phyloP scores from a whole-genome alignment of 371 early-diverging fungal species.

The Haplosporangium sp. region DNA sequence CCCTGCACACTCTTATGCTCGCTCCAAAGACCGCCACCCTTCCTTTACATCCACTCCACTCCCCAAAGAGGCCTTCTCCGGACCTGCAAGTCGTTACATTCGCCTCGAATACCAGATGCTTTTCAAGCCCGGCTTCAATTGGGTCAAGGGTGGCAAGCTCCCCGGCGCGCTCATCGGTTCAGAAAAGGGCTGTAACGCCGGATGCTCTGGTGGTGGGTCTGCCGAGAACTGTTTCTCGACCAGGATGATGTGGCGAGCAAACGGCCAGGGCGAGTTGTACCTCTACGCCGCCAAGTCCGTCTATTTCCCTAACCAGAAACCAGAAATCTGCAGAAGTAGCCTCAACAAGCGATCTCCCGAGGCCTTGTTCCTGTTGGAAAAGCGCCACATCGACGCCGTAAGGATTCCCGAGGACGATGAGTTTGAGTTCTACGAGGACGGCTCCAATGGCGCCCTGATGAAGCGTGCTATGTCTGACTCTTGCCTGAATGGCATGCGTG shows the following conservation, averaged over 20 bases:
- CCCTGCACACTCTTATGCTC: constrained; percentile 24
- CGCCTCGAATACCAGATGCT: constrained; percentile 34
- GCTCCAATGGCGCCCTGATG: not conserved
- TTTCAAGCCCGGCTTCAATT: constrained; percentile 38
- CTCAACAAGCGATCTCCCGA: constrained; percentile 31
- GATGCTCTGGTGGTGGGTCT: constrained; percentile 68
- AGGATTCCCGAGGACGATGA: constrained; percentile 24
- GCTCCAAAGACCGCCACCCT: constrained; percentile 13
- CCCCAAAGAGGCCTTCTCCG: constrained; percentile 10
- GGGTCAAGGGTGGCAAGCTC: constrained; percentile 58
- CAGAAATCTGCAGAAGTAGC: constrained; percentile 18
- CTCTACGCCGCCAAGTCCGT: constrained; percentile 64
- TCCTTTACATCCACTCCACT: constrained; percentile 15
- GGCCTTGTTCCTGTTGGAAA: constrained; percentile 8
- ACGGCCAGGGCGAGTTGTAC: constrained; percentile 73
- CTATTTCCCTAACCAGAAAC: constrained; percentile 47
- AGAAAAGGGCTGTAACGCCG: constrained; percentile 53
- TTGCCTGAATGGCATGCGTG: constrained; percentile 58
- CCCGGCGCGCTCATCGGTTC: constrained; percentile 64
- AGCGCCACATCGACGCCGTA: constrained; percentile 4
- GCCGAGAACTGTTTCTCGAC: constrained; percentile 70
- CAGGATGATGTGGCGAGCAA: constrained; percentile 70
- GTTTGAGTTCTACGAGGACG: not conserved
- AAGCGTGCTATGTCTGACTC: constrained; percentile 8
- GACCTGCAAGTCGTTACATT: constrained; percentile 17